Evolutionary conservation across 306 rosid genomes (phyloP).

Genomic region (Quercus parvula): DNA sequence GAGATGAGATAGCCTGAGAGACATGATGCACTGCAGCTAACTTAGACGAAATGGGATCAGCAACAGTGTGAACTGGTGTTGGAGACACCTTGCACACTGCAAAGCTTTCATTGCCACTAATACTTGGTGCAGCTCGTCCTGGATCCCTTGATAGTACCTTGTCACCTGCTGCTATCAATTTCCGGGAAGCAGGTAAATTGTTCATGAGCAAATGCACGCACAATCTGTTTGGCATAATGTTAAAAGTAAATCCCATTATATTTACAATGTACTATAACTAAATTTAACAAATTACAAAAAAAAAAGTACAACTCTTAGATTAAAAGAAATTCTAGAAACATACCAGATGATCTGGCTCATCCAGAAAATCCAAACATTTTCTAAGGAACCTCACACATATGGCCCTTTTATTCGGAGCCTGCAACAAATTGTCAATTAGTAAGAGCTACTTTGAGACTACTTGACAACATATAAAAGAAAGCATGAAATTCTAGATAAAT

Average conservation of each 20-base stretch:
- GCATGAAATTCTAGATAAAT: neutral
- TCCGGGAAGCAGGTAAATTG: slow-evolving; percentile 46
- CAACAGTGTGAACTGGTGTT: slow-evolving; percentile 67
- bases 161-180: slow-evolving; percentile 39
- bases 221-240: slow-evolving; percentile 56
- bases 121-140: slow-evolving; percentile 23
- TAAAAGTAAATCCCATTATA: slow-evolving; percentile 18
- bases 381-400: slow-evolving; percentile 80
- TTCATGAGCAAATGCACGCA: slow-evolving; percentile 92
- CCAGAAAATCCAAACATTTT: slow-evolving; percentile 84
- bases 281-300: neutral
- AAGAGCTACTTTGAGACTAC: slow-evolving; percentile 9
- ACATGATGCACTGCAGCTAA: slow-evolving; percentile 95
- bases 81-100: slow-evolving; percentile 47
- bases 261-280: neutral
- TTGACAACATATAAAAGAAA: slow-evolving; percentile 13
- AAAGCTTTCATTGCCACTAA: slow-evolving; percentile 37
- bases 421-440: slow-evolving; percentile 40
- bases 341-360: slow-evolving; percentile 94
- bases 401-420: slow-evolving; percentile 77
- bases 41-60: slow-evolving; percentile 91
- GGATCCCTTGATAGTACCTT: slow-evolving; percentile 33
- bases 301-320: neutral
- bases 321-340: slow-evolving; percentile 14
- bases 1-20: slow-evolving; percentile 94